phyloP scores from a whole-genome alignment of 2,329 filamentous ascomycete species.

The Byssoonygena ceratinophila region DNA sequence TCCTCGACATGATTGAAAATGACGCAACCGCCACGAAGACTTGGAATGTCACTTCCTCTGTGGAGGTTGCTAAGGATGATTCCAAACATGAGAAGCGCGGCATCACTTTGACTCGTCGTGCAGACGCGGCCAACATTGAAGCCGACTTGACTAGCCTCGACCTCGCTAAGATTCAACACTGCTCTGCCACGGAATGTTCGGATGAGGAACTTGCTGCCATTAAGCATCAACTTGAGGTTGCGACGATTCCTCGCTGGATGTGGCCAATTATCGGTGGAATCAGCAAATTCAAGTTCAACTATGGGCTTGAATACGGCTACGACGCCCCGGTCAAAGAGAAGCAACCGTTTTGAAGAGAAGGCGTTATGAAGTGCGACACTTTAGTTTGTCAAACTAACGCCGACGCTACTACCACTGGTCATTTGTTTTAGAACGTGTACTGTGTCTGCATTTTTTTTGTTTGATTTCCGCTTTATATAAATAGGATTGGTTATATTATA shows the following conservation, averaged over 20 bases:
- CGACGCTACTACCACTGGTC: no score
- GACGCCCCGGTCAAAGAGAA: no score
- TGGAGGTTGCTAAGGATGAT: not conserved
- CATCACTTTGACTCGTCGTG: conserved; percentile 6
- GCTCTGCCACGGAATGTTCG: conserved; percentile 4
- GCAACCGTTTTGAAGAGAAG: no score
- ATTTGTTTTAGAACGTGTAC: no score
- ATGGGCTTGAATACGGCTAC: conserved; percentile 11
- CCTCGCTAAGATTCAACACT: not conserved
- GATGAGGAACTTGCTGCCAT: conserved; percentile 3
- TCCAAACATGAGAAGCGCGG: not conserved
- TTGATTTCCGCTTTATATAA: no score
- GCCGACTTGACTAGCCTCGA: not conserved
- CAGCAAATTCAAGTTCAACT: conserved; percentile 13
- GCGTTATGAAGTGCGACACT: no score
- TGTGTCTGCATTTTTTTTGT: no score
- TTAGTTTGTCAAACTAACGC: no score
- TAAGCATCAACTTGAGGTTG: conserved; percentile 6
- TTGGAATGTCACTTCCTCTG: conserved; percentile 7
- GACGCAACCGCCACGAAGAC: conserved; percentile 3
- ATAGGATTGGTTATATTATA: no score
- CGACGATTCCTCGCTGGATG: conserved; percentile 5
- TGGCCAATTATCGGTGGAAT: conserved; percentile 11
- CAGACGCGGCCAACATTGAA: not conserved
- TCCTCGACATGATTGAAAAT: conserved; percentile 4